A percentile compares a stretch with the other conserved stretches of the same genome.
phyloP scores from a whole-genome alignment of 2,329 filamentous ascomycete species.

The Stagonosporopsis vannaccii region DNA sequence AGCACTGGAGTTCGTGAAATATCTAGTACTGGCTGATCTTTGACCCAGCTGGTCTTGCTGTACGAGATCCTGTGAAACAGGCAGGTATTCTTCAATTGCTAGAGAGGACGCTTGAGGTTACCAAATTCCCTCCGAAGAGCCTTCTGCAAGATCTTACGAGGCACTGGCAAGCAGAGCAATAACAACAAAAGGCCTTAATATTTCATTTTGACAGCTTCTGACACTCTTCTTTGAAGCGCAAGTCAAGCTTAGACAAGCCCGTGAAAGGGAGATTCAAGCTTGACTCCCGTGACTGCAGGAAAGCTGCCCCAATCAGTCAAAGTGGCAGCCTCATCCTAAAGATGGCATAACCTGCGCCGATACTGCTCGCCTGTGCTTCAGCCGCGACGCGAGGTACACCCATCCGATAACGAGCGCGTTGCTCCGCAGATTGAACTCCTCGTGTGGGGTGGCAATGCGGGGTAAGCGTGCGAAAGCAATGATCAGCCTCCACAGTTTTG shows the following conservation, averaged over 20 bases:
- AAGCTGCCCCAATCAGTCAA: not conserved
- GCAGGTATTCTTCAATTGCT: slow-evolving; percentile 34
- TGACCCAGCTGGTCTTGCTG: slow-evolving; percentile 39
- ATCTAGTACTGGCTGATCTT: not conserved
- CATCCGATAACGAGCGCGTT: too few relatives aligned
- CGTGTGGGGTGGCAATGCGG: slow-evolving; percentile 5
- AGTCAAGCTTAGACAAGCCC: not conserved
- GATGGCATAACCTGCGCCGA: not conserved
- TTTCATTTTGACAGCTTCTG: not conserved
- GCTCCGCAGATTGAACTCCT: not conserved
- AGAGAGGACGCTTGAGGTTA: slow-evolving; percentile 38
- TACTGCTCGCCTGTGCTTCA: not conserved
- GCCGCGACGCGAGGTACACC: slow-evolving; percentile 7
- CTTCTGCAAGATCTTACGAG: slow-evolving; percentile 38
- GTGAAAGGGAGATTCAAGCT: too few relatives aligned
- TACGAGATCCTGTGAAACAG: slow-evolving; percentile 39
- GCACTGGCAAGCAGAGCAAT: slow-evolving; percentile 33
- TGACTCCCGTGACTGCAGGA: not conserved
- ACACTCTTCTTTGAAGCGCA: not conserved
- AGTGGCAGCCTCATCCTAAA: not conserved
- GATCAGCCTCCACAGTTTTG: not conserved
- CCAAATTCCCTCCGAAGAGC: slow-evolving; percentile 40
- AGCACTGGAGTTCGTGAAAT: not conserved
- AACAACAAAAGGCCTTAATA: not conserved
- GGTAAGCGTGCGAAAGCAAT: slow-evolving; percentile 4